Conservation (phyloP, 306 rosid genomes). For the Gynostemma pentaphyllum region DNA sequence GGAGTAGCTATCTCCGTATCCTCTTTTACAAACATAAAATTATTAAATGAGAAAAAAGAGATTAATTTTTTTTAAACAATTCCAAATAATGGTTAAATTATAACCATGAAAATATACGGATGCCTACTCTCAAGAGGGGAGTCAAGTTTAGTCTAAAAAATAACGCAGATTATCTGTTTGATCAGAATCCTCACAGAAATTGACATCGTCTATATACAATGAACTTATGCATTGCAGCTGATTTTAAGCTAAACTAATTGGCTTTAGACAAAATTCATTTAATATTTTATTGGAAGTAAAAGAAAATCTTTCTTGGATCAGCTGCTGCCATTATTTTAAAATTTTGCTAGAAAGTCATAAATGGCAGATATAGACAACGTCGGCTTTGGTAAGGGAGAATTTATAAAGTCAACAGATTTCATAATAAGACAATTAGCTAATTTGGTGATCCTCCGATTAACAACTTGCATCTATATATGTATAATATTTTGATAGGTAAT, state of each 20-base stretch:
- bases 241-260: background rate
- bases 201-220: background rate
- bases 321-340: background rate
- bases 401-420: background rate
- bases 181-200: background rate
- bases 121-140: too few species aligned
- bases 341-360: background rate
- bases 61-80: too few species aligned
- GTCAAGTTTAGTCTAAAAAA: too few species aligned
- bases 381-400: background rate
- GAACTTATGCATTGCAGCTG: too few species aligned
- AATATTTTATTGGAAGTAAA: background rate
- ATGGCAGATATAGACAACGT: constrained; percentile 1
- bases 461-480: background rate
- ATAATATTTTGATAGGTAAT: background rate
- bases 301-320: background rate
- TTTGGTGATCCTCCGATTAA: background rate
- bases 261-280: background rate
- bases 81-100: too few species aligned
- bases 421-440: background rate
- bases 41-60: too few species aligned
- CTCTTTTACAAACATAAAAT: too few species aligned
- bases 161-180: background rate
- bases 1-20: too few species aligned
- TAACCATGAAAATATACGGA: too few species aligned